Base-by-base conservation (phyloP, 345 rosid species). In the Linum lewisii region DNA sequence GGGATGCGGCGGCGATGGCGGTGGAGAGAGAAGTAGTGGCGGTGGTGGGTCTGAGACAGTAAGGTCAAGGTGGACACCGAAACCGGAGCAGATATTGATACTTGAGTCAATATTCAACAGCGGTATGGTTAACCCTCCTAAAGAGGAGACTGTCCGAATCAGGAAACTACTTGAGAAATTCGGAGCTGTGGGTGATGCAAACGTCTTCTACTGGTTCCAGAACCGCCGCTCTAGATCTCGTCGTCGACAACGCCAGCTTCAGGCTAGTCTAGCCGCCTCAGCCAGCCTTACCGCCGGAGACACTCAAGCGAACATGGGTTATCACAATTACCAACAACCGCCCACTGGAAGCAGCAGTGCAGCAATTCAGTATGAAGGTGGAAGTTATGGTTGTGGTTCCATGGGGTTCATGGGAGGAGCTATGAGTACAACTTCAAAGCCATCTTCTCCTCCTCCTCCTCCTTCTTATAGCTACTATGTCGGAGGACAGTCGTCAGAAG, bases 171-270 rank as follows among this genome's bases (percentile, higher is more conserved):
- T 93, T 16, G 99, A 93, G 71, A 89, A 89, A 62, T 93, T 85
- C 53, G 99, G 99, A 5, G 59, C 88, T 3, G 97, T 93, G 52
- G 97, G 94, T 2, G 99, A 93, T 47, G 95, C 99, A 49, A 93
- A 93, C 74, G 99, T 93, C 77, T 93, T 93, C 79, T 93, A 93
- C 77, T 93, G 99, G 99, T 93, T 93, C 79, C 99, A 93, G 74
- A 93, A 93, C 75, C 60, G 99, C 51, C 78, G 99, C 21, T 88
- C 99, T 24, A 82, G 99, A 75, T 86, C 97, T 59, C 99, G 99
- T 58, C 82, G 97, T 72, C 87, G 97, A 26, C 97, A 87, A 72
- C 79, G 99, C 20, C 94, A 89, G 82, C 68, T 93, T 68, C 94
- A 84, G 68, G 99, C 91, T 1, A 78, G 69, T 42, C 85, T 84